Evolutionary conservation across 2,329 filamentous ascomycete genomes (phyloP).

Genomic region (Penicillium sp.): DNA sequence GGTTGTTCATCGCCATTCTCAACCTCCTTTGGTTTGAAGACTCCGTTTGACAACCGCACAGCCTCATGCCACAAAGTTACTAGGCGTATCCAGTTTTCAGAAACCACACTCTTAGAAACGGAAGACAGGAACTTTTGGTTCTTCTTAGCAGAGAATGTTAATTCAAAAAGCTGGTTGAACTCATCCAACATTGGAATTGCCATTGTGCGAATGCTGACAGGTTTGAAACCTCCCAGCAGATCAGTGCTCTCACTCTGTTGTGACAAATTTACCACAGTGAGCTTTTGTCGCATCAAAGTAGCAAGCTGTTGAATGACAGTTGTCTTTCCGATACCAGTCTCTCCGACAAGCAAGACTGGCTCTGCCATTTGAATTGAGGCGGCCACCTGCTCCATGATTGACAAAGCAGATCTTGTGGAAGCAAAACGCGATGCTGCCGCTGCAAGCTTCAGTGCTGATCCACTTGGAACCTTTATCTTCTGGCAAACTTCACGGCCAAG

Average conservation of each 20-base stretch:
- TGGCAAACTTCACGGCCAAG: constrained; percentile 67
- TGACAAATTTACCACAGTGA: constrained; percentile 92
- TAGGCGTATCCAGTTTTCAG: constrained; percentile 83
- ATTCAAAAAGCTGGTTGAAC: constrained; percentile 84
- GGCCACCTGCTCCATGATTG: constrained; percentile 83
- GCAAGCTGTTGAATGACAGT: constrained; percentile 93
- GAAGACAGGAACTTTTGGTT: constrained; percentile 85
- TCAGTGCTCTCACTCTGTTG: constrained; percentile 98
- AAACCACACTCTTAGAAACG: constrained; percentile 75
- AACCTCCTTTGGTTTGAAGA: constrained; percentile 53
- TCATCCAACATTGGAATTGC: constrained; percentile 90
- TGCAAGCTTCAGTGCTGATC: constrained; percentile 46
- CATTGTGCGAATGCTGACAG: constrained; percentile 83
- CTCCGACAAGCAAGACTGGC: constrained; percentile 90
- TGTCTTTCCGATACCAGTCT: constrained; percentile 98
- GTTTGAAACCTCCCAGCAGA: constrained; percentile 92
- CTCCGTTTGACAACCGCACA: constrained; percentile 78
- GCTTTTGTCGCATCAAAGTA: constrained; percentile 76
- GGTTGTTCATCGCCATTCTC: constrained; percentile 56
- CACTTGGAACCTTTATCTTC: constrained; percentile 55
- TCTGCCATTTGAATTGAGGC: constrained; percentile 82
- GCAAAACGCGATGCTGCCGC: constrained; percentile 64
- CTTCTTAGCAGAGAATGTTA: constrained; percentile 83
- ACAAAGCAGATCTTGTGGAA: constrained; percentile 80
- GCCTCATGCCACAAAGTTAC: constrained; percentile 87